Evolutionary conservation across 1,284 basidiomycete genomes (phyloP).

Genomic region (Exobasidium rhododendri): DNA sequence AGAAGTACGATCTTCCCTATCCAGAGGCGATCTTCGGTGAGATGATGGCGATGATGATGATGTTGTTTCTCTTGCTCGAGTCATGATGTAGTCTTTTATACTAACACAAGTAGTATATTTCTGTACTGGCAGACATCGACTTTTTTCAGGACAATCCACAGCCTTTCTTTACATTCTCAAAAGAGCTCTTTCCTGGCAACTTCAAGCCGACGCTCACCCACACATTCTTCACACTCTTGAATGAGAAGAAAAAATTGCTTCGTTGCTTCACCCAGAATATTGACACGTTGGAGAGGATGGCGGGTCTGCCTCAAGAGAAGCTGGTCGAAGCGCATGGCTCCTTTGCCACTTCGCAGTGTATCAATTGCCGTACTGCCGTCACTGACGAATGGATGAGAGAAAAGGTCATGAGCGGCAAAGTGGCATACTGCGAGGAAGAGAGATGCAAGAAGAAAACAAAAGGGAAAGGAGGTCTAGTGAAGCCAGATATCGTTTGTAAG

Average conservation of each 20-base stretch:
- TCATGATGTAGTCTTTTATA: neutral
- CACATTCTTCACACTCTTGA: slow-evolving; percentile 78
- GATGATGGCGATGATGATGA: neutral
- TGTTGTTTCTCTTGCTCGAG: neutral
- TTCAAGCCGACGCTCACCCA: slow-evolving; percentile 85
- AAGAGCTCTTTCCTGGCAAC: slow-evolving; percentile 83
- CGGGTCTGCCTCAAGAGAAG: slow-evolving; percentile 69
- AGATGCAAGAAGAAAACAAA: slow-evolving; percentile 21
- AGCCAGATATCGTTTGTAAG: slow-evolving; percentile 50
- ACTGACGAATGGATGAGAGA: slow-evolving; percentile 36
- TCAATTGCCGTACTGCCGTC: slow-evolving; percentile 32
- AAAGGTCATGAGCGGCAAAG: slow-evolving; percentile 32
- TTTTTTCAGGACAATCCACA: slow-evolving; percentile 14
- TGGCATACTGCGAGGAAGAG: slow-evolving; percentile 38
- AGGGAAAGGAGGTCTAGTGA: slow-evolving; percentile 32
- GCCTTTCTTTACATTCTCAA: slow-evolving; percentile 58
- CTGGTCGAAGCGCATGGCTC: slow-evolving; percentile 94
- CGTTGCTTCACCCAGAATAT: slow-evolving; percentile 74
- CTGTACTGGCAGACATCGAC: neutral
- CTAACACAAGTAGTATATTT: neutral
- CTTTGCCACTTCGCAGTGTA: slow-evolving; percentile 46
- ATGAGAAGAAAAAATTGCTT: slow-evolving; percentile 65
- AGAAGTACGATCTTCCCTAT: slow-evolving; percentile 60
- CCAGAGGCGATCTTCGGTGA: slow-evolving; percentile 61
- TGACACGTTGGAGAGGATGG: slow-evolving; percentile 83